These are phyloP conservation scores for Spatholobus suberectus DNA, from an alignment of 306 rosid genomes.

Conservation along the genomic window DNA sequence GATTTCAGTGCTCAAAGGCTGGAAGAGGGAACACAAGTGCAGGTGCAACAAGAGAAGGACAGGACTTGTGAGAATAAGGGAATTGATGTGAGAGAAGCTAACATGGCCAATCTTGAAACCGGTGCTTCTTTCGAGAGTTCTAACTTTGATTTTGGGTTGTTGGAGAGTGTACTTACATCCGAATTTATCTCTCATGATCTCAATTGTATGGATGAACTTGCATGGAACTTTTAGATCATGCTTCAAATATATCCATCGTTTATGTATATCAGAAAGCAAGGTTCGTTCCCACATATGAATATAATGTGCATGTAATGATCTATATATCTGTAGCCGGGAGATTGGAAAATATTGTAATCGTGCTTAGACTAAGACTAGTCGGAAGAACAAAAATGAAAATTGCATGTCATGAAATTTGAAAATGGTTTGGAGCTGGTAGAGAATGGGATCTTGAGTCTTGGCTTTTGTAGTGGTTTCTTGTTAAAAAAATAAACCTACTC, in stretches of 20 bases:
- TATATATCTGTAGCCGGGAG: neutral
- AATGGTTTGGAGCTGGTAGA: neutral
- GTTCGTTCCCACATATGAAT: neutral
- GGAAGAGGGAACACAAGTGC: slow-evolving; percentile 38
- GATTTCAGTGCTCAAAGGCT: slow-evolving; percentile 27
- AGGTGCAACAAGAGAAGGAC: slow-evolving; percentile 41
- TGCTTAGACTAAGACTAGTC: neutral
- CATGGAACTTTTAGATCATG: slow-evolving; percentile 66
- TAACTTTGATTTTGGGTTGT: slow-evolving; percentile 65
- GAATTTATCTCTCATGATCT: slow-evolving; percentile 58
- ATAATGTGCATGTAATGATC: neutral
- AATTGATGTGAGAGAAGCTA: slow-evolving; percentile 33
- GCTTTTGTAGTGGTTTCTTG: neutral
- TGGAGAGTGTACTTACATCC: slow-evolving; percentile 61
- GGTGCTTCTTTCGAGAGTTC: slow-evolving; percentile 45
- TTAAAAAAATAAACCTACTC: neutral
- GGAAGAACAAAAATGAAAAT: neutral
- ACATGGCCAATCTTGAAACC: slow-evolving; percentile 27
- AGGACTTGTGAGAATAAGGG: slow-evolving; percentile 37
- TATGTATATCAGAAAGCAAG: slow-evolving; percentile 7
- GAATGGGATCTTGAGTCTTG: neutral
- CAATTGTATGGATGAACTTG: slow-evolving; percentile 58
- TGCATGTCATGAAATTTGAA: neutral
- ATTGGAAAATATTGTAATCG: neutral
- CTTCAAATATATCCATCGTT: neutral